Conservation (phyloP, 2,329 filamentous ascomycete genomes). For the Beauveria scarabaeidicola region DNA sequence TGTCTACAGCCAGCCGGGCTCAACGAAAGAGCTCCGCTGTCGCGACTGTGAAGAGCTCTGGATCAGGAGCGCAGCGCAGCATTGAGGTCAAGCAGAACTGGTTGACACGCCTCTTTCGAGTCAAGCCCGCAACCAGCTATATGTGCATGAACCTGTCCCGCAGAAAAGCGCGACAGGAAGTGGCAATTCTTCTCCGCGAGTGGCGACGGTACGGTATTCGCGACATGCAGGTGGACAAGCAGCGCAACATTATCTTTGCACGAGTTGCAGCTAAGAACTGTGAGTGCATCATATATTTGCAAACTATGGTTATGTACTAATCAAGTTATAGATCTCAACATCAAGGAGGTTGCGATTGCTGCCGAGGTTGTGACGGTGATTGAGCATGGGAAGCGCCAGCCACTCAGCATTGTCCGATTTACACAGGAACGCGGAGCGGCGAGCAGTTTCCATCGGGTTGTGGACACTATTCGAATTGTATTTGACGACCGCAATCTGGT, state of each 20-base stretch:
- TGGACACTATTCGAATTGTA: constrained; percentile 65
- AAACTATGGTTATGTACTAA: neutral
- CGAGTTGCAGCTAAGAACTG: constrained; percentile 69
- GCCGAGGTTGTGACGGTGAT: constrained; percentile 83
- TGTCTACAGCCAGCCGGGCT: neutral
- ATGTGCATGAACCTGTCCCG: constrained; percentile 65
- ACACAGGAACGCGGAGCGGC: constrained; percentile 88
- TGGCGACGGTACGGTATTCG: constrained; percentile 78
- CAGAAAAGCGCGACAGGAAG: constrained; percentile 66
- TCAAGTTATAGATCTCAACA: constrained; percentile 53
- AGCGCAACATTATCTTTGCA: constrained; percentile 70
- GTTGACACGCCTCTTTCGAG: constrained; percentile 80
- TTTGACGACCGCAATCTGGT: constrained; percentile 58
- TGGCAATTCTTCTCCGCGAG: constrained; percentile 64
- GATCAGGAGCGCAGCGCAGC: constrained; percentile 36
- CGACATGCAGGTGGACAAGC: constrained; percentile 70
- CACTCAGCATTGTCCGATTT: constrained; percentile 73
- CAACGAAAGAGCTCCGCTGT: constrained; percentile 16
- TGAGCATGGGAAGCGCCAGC: constrained; percentile 69
- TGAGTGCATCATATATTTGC: constrained; percentile 36
- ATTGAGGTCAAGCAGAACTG: constrained; percentile 71
- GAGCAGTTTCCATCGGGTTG: constrained; percentile 76
- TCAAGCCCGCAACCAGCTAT: constrained; percentile 71
- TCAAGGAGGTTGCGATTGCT: constrained; percentile 84
- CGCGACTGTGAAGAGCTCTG: constrained; percentile 26